phyloP scores from a whole-genome alignment of 169 alveolate species.

The Cryptosporidium xiaoi region DNA sequence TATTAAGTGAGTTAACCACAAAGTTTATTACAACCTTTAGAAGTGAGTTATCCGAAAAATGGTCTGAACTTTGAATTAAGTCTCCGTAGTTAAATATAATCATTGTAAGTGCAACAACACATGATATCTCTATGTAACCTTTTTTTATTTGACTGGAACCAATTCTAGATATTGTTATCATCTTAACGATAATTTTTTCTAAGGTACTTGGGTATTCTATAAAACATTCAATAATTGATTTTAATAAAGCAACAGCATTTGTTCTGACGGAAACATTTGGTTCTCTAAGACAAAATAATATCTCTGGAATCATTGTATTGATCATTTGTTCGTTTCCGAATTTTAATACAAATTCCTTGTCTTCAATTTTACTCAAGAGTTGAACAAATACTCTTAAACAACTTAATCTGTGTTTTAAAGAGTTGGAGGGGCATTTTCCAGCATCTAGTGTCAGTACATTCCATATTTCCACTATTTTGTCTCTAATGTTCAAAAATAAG shows the following conservation, averaged over 20 bases:
- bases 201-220: conserved; percentile 1
- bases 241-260: conserved; percentile 38
- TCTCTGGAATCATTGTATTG: conserved; percentile 50
- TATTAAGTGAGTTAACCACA: background rate
- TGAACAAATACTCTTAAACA: conserved; percentile 43
- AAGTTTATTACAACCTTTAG: conserved; percentile 8
- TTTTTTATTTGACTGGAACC: background rate
- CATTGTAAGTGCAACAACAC: conserved; percentile 33
- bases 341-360: conserved; percentile 1
- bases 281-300: conserved; percentile 42
- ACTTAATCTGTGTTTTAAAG: conserved; percentile 57
- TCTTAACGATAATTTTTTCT: conserved; percentile 33
- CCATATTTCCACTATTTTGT: conserved; percentile 17
- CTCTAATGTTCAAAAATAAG: background rate
- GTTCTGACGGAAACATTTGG: conserved; percentile 34
- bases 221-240: conserved; percentile 42
- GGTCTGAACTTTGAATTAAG: background rate
- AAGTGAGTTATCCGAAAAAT: background rate
- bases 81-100: conserved; percentile 58
- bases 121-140: conserved; percentile 21
- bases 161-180: conserved; percentile 36
- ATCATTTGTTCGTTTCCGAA: conserved; percentile 30
- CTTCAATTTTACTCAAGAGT: conserved; percentile 25
- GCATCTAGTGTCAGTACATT: background rate
- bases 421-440: conserved; percentile 45